Conservation (phyloP, 768 basidiomycete species). For the Tricholoma hemisulphureum region DNA sequence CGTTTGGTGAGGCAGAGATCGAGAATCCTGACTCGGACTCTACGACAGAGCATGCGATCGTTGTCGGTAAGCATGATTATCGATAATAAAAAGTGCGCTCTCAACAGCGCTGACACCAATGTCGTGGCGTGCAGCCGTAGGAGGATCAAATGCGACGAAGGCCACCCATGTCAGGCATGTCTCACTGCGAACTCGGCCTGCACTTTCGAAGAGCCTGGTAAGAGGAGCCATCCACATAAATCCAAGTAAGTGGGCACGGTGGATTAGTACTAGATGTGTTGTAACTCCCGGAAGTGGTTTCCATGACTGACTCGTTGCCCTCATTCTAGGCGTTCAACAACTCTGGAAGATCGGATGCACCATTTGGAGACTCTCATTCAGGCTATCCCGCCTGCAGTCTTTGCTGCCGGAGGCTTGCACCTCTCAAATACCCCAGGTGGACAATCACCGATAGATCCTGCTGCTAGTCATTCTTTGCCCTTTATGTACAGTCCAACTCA, state of each 20-base stretch:
- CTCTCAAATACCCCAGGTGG: conserved; percentile 30
- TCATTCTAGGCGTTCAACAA: conserved; percentile 64
- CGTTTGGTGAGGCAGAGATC: background rate
- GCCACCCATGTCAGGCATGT: conserved; percentile 86
- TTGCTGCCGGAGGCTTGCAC: conserved; percentile 54
- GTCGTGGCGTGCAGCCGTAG: conserved; percentile 51
- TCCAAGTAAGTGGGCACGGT: conserved; percentile 75
- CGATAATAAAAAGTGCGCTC: background rate
- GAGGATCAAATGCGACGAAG: conserved; percentile 86
- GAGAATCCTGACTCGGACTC: conserved; percentile 6
- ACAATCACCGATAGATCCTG: conserved; percentile 28
- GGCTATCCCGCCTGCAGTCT: conserved; percentile 79
- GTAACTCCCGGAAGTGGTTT: background rate
- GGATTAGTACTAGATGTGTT: background rate
- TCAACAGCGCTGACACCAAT: conserved; percentile 3
- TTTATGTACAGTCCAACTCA: conserved; percentile 28
- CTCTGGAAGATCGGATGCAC: conserved; percentile 86
- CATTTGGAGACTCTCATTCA: conserved; percentile 83
- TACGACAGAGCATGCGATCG: conserved; percentile 80
- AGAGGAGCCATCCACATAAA: conserved; percentile 83
- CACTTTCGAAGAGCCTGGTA: conserved; percentile 86
- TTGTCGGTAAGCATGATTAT: conserved; percentile 63
- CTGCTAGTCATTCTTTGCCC: conserved; percentile 26
- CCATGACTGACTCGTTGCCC: background rate
- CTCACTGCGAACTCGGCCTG: conserved; percentile 79